Conservation (phyloP, 2,329 filamentous ascomycete species). For the Trichoderma pleuroti region DNA sequence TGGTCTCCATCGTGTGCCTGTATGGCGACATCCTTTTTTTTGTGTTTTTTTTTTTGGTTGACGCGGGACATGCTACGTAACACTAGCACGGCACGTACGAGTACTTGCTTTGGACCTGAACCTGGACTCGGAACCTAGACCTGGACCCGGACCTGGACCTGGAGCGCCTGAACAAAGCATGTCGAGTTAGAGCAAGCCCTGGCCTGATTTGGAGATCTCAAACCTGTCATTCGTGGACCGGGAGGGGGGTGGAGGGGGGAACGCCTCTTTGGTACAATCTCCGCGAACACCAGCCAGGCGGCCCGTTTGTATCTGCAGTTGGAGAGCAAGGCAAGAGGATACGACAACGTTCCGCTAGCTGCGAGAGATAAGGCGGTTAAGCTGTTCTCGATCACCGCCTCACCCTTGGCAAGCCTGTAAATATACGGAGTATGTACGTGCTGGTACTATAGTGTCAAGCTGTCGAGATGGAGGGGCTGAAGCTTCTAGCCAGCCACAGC, state of each 20-base stretch:
- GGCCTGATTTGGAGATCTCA: conserved; percentile 1
- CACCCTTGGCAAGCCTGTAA: not conserved
- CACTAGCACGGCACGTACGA: not conserved
- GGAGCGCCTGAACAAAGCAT: not conserved
- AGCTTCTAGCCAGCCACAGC: conserved; percentile 11
- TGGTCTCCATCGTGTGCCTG: not conserved
- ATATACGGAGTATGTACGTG: not conserved
- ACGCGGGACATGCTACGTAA: conserved; percentile 7
- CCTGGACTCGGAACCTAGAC: not conserved
- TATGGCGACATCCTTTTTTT: not conserved
- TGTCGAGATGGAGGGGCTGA: conserved; percentile 11
- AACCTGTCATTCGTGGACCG: conserved; percentile 3
- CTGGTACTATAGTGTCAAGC: not conserved
- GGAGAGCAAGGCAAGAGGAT: not conserved
- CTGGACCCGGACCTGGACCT: not conserved
- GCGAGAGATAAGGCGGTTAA: not conserved
- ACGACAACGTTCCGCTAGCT: not conserved
- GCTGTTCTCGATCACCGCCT: not conserved
- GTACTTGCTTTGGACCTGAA: not conserved
- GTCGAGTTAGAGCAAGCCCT: not conserved
- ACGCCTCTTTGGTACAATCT: not conserved
- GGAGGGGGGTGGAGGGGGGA: not conserved
- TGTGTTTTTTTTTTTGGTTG: not conserved
- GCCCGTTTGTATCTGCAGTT: not conserved
- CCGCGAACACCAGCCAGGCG: not conserved